These are phyloP conservation scores for Gonapodya sp. DNA, from an alignment of 192 early-diverging fungal species.

Conservation along the genomic window DNA sequence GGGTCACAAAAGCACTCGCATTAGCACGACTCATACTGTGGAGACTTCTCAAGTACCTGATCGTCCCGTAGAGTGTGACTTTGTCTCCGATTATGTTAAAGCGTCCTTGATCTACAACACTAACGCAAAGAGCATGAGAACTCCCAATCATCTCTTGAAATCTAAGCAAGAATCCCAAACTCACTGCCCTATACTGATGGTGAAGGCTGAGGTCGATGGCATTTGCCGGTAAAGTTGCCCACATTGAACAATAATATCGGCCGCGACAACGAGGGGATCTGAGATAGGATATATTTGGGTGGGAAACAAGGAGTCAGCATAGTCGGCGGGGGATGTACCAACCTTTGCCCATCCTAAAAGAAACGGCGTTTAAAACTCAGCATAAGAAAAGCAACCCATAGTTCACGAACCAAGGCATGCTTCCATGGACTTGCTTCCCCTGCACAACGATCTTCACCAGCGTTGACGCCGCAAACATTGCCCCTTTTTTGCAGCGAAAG, in stretches of 20 bases:
- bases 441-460: conserved; percentile 1
- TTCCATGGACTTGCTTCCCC: conserved; percentile 7
- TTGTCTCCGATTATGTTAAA: conserved; percentile 6
- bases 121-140: background rate
- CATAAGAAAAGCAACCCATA: background rate
- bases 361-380: too few relatives aligned
- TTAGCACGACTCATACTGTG: too few relatives aligned
- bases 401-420: background rate
- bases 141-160: background rate
- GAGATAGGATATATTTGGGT: background rate
- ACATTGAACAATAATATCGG: background rate
- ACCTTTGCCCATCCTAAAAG: too few relatives aligned
- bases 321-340: too few relatives aligned
- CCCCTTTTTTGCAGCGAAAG: too few relatives aligned
- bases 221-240: background rate
- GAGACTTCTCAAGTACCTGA: too few relatives aligned
- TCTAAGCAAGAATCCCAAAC: background rate
- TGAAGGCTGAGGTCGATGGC: conserved; percentile 2
- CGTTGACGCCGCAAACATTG: background rate
- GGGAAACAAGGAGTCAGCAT: background rate
- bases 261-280: background rate
- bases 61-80: conserved; percentile 4
- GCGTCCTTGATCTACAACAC: background rate
- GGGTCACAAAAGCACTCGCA: background rate
- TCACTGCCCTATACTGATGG: background rate